A percentile compares a stretch with the other conserved stretches of the same genome.
These are phyloP conservation scores for Pestalotiopsis sp. DNA, from an alignment of 2,329 filamentous ascomycete genomes.

Conservation along the genomic window DNA sequence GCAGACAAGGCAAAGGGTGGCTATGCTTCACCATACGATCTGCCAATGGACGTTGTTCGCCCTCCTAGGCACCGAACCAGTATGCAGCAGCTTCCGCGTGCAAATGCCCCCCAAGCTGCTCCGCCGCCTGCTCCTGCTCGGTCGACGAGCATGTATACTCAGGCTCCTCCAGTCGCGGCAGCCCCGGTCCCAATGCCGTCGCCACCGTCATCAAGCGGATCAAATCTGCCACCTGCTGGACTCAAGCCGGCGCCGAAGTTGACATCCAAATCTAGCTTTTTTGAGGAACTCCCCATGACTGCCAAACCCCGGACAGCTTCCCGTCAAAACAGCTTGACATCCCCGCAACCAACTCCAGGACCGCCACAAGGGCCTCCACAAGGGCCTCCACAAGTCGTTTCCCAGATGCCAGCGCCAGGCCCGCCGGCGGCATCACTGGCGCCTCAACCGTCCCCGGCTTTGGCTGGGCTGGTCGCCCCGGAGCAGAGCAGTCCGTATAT, in stretches of 20 bases:
- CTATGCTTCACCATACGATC: constrained; percentile 92
- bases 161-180: constrained; percentile 24
- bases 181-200: constrained; percentile 28
- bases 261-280: constrained; percentile 62
- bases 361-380: constrained; percentile 36
- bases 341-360: constrained; percentile 42
- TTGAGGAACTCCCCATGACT: constrained; percentile 73
- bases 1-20: constrained; percentile 88
- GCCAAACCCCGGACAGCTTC: constrained; percentile 64
- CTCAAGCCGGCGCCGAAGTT: constrained; percentile 37
- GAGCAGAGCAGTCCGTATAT: constrained; percentile 57
- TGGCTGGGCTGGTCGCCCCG: constrained; percentile 53
- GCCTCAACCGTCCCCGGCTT: constrained; percentile 18
- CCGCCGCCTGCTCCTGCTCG: constrained; percentile 34
- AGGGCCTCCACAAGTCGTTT: constrained; percentile 24
- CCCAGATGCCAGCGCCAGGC: constrained; percentile 18
- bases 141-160: constrained; percentile 57
- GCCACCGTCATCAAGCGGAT: constrained; percentile 41
- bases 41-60: constrained; percentile 85
- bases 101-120: constrained; percentile 42
- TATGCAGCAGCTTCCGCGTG: constrained; percentile 55
- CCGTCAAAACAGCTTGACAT: constrained; percentile 50
- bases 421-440: constrained; percentile 17
- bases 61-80: constrained; percentile 65
- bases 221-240: constrained; percentile 31